Evolutionary conservation across 208 protist genomes (phyloP), one percentile per base, ranked within the genome.

Genomic region (Acanthamoeba castellanii): DNA sequence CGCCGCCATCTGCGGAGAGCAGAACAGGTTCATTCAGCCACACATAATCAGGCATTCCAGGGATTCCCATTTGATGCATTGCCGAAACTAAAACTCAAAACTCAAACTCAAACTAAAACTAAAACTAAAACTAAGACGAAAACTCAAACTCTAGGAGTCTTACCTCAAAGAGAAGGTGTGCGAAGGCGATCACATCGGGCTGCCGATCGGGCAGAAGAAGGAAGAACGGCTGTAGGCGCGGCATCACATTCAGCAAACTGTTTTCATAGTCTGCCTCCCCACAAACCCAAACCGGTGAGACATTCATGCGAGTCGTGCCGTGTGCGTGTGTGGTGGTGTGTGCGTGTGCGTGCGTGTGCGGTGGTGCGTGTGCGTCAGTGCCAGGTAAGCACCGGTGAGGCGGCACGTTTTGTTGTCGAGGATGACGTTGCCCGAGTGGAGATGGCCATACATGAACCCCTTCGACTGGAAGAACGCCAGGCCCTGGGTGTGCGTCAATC

Each of bases 191-290:
- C 25, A 82, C 66, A 18, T 94, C 66, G 30, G 90, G 42, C 45
- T 94, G 66, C 8, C 59, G 37, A 22, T 61, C 68, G 27, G 68
- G 42, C 22, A 94, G 68, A 4, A 64, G 90, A 0, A 82, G 32
- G 30, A 66, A 52, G 70, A 82, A 94, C 22, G 90, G 66, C 45
- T 94, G 66, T 16, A 94, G 68, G 6, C 50, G 59, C 59, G 66
- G 66, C n/a, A 52, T 82, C 37, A 94, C 42, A n/a, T 82, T 82
- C 27, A 94, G 47, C 42, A 94, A 61, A 20, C 30, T 45, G 34
- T 94, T 94, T n/a, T 94, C 90, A 30, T 94, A 94, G 50, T 94
- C 90, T 76, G 90, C 5, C n/a, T 30, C 64, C 27, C 34, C 74
- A 42, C 37, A 42, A 42, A 1, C 37, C 37, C 2, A 42, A 1